A percentile compares a stretch with the other conserved stretches of the same genome.
Evolutionary conservation across 2,329 filamentous ascomycete genomes (phyloP).

Genomic region (Trichophyton schoenleinii): DNA sequence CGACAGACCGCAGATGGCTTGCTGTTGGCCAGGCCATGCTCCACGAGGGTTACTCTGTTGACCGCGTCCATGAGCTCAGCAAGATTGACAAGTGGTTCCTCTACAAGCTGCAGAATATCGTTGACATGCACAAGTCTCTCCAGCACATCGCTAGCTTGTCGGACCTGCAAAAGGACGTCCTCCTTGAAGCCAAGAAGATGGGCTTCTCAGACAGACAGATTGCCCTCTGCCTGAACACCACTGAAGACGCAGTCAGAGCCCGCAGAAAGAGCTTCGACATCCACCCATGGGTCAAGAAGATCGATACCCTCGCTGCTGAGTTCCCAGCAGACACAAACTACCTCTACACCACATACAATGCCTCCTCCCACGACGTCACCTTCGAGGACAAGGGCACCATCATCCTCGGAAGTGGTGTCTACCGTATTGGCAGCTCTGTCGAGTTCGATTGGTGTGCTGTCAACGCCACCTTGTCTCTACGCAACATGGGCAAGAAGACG

Average conservation of each 20-base stretch:
- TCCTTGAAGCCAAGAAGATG: constrained; percentile 89
- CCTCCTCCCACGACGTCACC: constrained; percentile 78
- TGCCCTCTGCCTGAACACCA: constrained; percentile 67
- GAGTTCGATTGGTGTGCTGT: constrained; percentile 99
- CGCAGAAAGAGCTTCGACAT: constrained; percentile 76
- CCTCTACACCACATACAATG: constrained; percentile 96
- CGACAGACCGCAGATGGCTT: constrained; percentile 92
- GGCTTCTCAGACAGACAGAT: constrained; percentile 98
- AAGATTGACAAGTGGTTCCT: constrained; percentile 99
- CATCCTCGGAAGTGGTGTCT: constrained; percentile 86
- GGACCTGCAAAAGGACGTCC: constrained; percentile 73
- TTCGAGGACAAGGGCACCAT: constrained; percentile 88
- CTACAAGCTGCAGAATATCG: constrained; percentile 95
- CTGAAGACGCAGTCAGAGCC: constrained; percentile 81
- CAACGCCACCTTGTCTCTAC: constrained; percentile 70
- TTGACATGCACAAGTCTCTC: constrained; percentile 76
- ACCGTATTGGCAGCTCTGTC: constrained; percentile 92
- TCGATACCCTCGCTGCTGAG: constrained; percentile 92
- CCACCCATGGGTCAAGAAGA: constrained; percentile 93
- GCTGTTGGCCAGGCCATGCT: constrained; percentile 97
- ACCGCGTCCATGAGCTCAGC: constrained; percentile 80
- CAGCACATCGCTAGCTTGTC: constrained; percentile 71
- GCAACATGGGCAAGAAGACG: constrained; percentile 86
- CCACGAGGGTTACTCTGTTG: constrained; percentile 88
- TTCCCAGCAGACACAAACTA: constrained; percentile 94